A percentile compares a stretch with the other conserved stretches of the same genome.
These are phyloP conservation scores for Lizonia empirigonia DNA, from an alignment of 2,329 filamentous ascomycete genomes.

Conservation along the genomic window DNA sequence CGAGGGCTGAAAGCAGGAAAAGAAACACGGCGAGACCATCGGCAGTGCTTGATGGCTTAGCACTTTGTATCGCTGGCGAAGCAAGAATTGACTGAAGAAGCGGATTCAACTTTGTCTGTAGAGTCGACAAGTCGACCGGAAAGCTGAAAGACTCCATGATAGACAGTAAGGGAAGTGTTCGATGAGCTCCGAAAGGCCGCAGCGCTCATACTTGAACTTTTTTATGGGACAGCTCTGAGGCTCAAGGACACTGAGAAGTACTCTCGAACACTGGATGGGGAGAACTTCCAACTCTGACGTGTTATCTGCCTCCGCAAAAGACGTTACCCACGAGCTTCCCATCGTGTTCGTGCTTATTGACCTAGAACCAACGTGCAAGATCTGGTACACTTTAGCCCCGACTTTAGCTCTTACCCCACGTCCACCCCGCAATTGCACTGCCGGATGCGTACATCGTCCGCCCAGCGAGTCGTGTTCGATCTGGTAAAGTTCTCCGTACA, in stretches of 20 bases:
- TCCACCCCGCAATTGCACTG: conserved; percentile 21
- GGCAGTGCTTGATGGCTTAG: conserved; percentile 44
- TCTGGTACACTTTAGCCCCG: neutral
- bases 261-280: conserved; percentile 1
- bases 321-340: neutral
- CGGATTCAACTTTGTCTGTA: conserved; percentile 23
- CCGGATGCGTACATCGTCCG: neutral
- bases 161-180: neutral
- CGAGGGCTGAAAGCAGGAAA: conserved; percentile 44
- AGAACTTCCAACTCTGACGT: conserved; percentile 9
- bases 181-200: neutral
- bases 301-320: neutral
- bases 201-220: conserved; percentile 11
- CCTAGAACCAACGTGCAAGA: neutral
- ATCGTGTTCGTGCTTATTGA: neutral
- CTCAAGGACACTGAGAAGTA: neutral
- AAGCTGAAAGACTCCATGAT: conserved; percentile 24
- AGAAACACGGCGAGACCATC: conserved; percentile 48
- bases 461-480: conserved; percentile 6
- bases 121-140: conserved; percentile 18
- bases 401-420: conserved; percentile 17
- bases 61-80: conserved; percentile 17
- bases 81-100: conserved; percentile 16
- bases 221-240: conserved; percentile 1
- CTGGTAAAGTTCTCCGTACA: conserved; percentile 22